Evolutionary conservation across 495 filamentous ascomycete genomes (phyloP).

Genomic region (Xylaria palmicola): DNA sequence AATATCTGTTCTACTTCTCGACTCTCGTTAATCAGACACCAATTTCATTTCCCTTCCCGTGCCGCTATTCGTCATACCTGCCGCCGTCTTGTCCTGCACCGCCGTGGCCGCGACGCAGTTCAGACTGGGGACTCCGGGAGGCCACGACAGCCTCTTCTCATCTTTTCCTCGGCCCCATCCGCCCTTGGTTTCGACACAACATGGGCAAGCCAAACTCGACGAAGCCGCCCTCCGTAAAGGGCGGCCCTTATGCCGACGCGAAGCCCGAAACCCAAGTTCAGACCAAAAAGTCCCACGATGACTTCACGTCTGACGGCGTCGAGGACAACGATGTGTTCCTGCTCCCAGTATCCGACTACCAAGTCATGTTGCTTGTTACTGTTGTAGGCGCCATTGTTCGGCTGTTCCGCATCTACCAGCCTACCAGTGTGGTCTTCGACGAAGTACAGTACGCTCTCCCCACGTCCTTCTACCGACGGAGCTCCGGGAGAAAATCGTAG

Average conservation of each 20-base stretch:
- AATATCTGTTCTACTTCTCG: constrained; percentile 41
- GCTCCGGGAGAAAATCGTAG: too few relatives aligned
- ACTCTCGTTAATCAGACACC: constrained; percentile 45
- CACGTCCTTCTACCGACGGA: constrained; percentile 9
- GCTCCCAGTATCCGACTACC: constrained; percentile 79
- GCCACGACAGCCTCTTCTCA: constrained; percentile 22
- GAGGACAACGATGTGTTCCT: constrained; percentile 70
- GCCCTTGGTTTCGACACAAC: constrained; percentile 6
- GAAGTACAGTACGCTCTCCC: constrained; percentile 83
- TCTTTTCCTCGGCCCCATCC: constrained; percentile 2
- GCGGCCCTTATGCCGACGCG: constrained; percentile 19
- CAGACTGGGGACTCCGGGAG: constrained; percentile 6
- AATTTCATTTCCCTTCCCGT: constrained; percentile 20
- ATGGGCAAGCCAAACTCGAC: constrained; percentile 45
- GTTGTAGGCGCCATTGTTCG: constrained; percentile 75
- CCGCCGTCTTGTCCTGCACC: not conserved
- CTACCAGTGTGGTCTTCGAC: constrained; percentile 95
- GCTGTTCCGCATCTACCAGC: constrained; percentile 94
- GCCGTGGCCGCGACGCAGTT: not conserved
- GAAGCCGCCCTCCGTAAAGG: constrained; percentile 39
- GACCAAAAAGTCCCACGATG: constrained; percentile 36
- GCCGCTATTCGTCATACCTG: constrained; percentile 11
- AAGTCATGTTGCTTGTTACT: constrained; percentile 69
- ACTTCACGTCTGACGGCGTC: constrained; percentile 66
- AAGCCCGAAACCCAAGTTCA: constrained; percentile 32